Conservation (phyloP, 1,284 basidiomycete species). For the Chiua sp. region DNA sequence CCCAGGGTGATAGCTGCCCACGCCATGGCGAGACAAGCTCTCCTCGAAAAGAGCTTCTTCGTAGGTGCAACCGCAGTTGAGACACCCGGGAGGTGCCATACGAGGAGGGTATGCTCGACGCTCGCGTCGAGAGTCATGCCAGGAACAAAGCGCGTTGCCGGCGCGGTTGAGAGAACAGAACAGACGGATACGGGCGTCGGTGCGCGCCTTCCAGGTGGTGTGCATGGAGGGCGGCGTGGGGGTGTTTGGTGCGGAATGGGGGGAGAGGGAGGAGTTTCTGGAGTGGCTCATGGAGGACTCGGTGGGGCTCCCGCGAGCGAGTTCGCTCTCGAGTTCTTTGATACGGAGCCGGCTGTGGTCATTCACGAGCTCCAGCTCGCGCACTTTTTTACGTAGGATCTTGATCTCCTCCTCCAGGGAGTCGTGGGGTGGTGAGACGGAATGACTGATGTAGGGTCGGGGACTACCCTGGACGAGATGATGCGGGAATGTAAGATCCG, state of each 20-base stretch:
- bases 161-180: constrained; percentile 84
- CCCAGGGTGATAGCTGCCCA: constrained; percentile 81
- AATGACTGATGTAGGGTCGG: constrained; percentile 28
- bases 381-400: constrained; percentile 44
- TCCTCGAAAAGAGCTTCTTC: constrained; percentile 87
- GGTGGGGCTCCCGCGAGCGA: constrained; percentile 38
- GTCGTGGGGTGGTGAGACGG: constrained; percentile 34
- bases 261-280: constrained; percentile 16
- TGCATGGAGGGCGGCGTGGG: constrained; percentile 49
- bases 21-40: constrained; percentile 73
- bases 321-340: constrained; percentile 51
- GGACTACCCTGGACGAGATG: constrained; percentile 26
- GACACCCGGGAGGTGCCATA: constrained; percentile 73
- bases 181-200: constrained; percentile 67
- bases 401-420: constrained; percentile 46
- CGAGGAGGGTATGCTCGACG: constrained; percentile 78
- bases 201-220: constrained; percentile 69
- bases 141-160: constrained; percentile 83
- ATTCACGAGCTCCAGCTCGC: constrained; percentile 52
- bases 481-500: constrained; percentile 30
- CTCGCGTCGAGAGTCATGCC: constrained; percentile 86
- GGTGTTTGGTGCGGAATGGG: constrained; percentile 33
- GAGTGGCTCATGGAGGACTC: constrained; percentile 31
- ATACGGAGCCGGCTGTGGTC: constrained; percentile 51
- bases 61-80: constrained; percentile 83